Conservation (phyloP, 495 filamentous ascomycete species). For the Daldinia loculata region DNA sequence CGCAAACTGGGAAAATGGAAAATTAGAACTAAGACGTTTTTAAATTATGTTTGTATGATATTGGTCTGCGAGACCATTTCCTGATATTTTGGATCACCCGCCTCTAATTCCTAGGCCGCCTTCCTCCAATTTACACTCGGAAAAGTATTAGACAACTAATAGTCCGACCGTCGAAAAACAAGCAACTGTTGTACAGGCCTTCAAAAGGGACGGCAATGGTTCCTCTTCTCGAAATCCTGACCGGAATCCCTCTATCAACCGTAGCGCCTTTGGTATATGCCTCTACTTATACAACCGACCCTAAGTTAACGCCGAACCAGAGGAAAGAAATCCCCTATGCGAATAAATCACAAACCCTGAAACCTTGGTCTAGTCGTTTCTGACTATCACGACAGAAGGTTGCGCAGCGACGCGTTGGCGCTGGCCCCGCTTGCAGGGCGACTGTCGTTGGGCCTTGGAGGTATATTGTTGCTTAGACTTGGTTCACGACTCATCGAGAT, state of each 20-base stretch:
- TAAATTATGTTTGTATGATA: conserved; percentile 14
- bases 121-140: background rate
- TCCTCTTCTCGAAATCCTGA: conserved; percentile 6
- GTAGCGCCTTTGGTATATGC: conserved; percentile 44
- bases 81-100: background rate
- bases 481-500: conserved; percentile 47
- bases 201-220: background rate
- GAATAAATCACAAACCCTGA: conserved; percentile 23
- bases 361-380: background rate
- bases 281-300: conserved; percentile 46
- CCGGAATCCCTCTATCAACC: conserved; percentile 22
- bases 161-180: background rate
- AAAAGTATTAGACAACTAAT: background rate
- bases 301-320: conserved; percentile 33
- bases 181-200: conserved; percentile 17
- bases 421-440: conserved; percentile 69
- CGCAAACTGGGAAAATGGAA: background rate
- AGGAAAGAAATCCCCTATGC: conserved; percentile 31
- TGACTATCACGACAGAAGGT: conserved; percentile 67
- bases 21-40: background rate
- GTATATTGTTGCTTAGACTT: conserved; percentile 30
- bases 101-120: conserved; percentile 1
- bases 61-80: background rate
- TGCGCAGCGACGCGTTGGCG: conserved; percentile 77
- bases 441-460: conserved; percentile 48